Base-by-base conservation (phyloP, 805 yeast species). In the Lipomyces mesembrius region DNA sequence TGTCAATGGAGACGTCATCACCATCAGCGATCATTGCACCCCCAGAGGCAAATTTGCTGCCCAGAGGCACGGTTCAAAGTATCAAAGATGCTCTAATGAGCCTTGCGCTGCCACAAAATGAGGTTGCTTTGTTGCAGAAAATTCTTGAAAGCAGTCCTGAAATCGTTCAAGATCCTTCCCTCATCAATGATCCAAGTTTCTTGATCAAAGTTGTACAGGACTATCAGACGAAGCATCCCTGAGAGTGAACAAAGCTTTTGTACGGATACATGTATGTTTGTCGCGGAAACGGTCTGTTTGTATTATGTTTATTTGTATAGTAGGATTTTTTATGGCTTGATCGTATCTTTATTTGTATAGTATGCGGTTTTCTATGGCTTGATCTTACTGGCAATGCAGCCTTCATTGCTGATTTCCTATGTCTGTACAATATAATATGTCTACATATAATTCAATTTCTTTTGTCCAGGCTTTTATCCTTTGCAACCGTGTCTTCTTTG, bases 171-270 rank as follows among this genome's bases (percentile, higher is more conserved):
- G 72, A 75, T 57, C 78, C 77, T 2, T 64, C 65, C 5, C 63
- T 76, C 27, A 67, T 73, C 3, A 64, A 62, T 8, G 73, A 77
- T 65, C 79, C 79, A 12, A 67, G 71, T 57, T 65, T 72, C 60
- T 67, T 76, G 64, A 68, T 76, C n/a, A 53, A 62, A 6, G 60
- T 76, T 25, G 72, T 75, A 9, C 75, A 73, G 63, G 64, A 68
- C 51, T 65, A 67, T 51, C 76, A 71, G 60, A 25, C 11, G 22
- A 17, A 43, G 8, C 49, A 43, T 17, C 8, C 20, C 3, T 43
- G 49, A 43, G 9, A 2, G 49, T n/a, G 9, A n/a, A 17, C 6
- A 1, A 37, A 1, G 4, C 3, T 11, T 37, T 43, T 17, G 49
- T 43, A 43, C 49, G 9, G 9, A n/a, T 43, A 17, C 49, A 17